Percentiles rank a stretch among this genome's conserved stretches.
Evolutionary conservation across 495 filamentous ascomycete species (phyloP).

Genomic region (Geopyxis carbonaria): DNA sequence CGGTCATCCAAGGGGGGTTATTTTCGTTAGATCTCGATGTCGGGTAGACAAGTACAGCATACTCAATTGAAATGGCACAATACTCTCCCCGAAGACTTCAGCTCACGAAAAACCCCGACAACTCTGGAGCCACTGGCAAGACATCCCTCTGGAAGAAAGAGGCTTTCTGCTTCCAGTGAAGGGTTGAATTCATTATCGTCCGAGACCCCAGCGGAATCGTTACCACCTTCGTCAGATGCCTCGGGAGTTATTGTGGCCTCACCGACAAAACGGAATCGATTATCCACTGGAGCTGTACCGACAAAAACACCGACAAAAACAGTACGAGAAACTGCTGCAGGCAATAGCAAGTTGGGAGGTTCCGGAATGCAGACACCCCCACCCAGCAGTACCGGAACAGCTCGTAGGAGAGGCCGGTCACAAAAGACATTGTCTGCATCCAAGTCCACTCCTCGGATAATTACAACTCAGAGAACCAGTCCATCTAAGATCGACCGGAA

Average conservation of each 20-base stretch:
- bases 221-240: not conserved
- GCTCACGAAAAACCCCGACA: conserved; percentile 4
- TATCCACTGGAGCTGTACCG: not conserved
- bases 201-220: not conserved
- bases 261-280: conserved; percentile 16
- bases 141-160: conserved; percentile 9
- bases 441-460: no score
- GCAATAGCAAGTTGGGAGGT: conserved; percentile 10
- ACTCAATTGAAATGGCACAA: conserved; percentile 23
- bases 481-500: no score
- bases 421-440: no score
- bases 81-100: conserved; percentile 23
- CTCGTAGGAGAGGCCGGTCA: conserved; percentile 18
- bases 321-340: conserved; percentile 5
- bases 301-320: conserved; percentile 17
- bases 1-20: not conserved
- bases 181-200: conserved; percentile 12
- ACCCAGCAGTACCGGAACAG: conserved; percentile 20
- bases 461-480: no score
- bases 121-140: not conserved
- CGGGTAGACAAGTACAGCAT: not conserved
- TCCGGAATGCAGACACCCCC: conserved; percentile 25
- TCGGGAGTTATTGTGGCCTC: conserved; percentile 3
- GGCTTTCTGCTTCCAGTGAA: conserved; percentile 14
- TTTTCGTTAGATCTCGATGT: not conserved